Base-by-base conservation (phyloP, 352 stramenopile genomes). In the Phytophthora fragariae region DNA sequence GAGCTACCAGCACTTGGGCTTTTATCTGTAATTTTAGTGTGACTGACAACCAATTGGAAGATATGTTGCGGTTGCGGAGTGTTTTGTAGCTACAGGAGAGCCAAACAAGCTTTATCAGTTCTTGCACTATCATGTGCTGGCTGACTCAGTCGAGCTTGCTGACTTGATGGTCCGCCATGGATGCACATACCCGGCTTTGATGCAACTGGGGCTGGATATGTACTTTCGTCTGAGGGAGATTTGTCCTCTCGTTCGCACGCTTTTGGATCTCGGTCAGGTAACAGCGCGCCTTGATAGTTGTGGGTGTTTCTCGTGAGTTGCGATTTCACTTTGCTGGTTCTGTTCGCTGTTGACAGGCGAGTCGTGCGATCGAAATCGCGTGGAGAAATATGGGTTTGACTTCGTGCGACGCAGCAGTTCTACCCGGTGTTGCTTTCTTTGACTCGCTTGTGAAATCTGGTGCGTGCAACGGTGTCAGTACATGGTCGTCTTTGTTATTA, bases 141-240 rank as follows among this genome's bases (percentile, higher is more conserved):
- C 67, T 35, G 88, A 93, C 59, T 95, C 83, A 17, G 57, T 75
- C 11, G 82, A 83, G 44, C 75, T 95, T 46, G 88, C 86, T 12
- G 75, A 88, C 4, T 57, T 91, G 10, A 75, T 95, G 44, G 57
- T 92, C 15, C 61, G 70, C 12, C 63, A 77, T 39, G 69, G 75
- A 1, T 49, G 68, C 24, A 62, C 39, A 1, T 67, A 81, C 33
- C 59, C 61, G 50, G 74, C 63, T 1, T 57, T 93, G 19, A 75
- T 87, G 57, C 86, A 93, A 76, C 62, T 90, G 11, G 85, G 82
- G 0, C 37, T 92, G 62, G 83, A 92, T 39, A 93, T 93, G 86
- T 88, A 90, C 57, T 89, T 79, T 46, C 83, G 85, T 0, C 60
- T 93, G 4, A 79, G 81, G 6, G 79, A 80, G 3, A 81, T 85